Evolutionary conservation across 352 stramenopile species (phyloP), one percentile per base, ranked within the genome.

Genomic region (Thalassiosira ordinaria): DNA sequence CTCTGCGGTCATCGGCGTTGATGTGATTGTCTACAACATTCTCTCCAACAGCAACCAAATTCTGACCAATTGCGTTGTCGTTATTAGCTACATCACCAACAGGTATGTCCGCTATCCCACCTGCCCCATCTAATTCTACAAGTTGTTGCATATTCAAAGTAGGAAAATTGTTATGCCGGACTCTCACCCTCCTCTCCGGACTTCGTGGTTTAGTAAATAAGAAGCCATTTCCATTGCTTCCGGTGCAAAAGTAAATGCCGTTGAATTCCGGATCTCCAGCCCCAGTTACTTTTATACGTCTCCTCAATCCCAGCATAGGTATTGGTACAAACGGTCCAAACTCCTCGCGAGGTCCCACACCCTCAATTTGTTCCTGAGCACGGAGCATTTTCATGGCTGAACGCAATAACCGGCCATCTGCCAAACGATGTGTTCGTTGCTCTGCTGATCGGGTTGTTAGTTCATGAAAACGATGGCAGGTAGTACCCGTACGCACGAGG

Each of bases 201-300:
- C 61, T 57, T 51, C 85, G 63, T 26, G 88, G 85, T 63, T 93
- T 93, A 26, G 85, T 91, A 78, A 92, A 90, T 2, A 87, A 61
- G 62, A 87, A 91, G 20, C 81, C 84, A 71, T 93, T 93, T 1
- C 85, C 80, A 68, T 91, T 90, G 31, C 66, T 83, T 41, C 77
- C 76, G 11, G 85, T 92, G 61, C 87, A 92, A 78, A 86, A 88
- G 62, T 92, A 92, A 24, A 91, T 71, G 14, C 87, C 87, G 79
- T 92, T 91, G 44, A 80, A 89, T 63, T 92, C 85, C 5, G 76
- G 66, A 83, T 92, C 87, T 3, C 85, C 85, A 0, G 82, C 57
- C 52, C 82, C 63, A 2, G 62, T 74, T 0, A 92, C 83, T 20
- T 85, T 49, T 13, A 92, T 62, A n/a, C 76, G 56, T 74, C 74